Base-by-base conservation (phyloP, 2,329 filamentous ascomycete genomes). In the Ceratocystiopsis minuta region DNA sequence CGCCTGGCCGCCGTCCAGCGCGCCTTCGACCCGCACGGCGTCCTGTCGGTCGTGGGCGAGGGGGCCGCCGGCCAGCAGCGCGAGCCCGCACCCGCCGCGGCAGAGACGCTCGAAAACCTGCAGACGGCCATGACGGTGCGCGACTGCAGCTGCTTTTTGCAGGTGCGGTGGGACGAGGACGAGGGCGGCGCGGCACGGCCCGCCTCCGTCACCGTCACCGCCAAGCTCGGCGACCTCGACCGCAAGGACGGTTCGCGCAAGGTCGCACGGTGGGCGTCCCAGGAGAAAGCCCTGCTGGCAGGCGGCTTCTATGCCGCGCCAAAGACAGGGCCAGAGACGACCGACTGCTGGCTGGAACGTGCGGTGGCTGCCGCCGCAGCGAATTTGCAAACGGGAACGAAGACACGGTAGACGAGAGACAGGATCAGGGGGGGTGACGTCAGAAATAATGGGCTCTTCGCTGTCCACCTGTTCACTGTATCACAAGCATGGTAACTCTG, bases 101-200 rank as follows among this genome's bases (percentile, higher is more conserved):
- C 20, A 20, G n/a, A n/a, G n/a, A 20, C 56, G 3, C 57, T 67
- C 33, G 54, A 60, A 12, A 61, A 68, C 24, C 75, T 81, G 46
- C 67, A 71, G 13, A 63, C 82, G 7, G 80, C 80, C 43, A 88
- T 88, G 82, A 87, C 83, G 4, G 57, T 90, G 49, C 66, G 83
- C 39, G 83, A 90, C 61, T 86, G 82, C 55, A 83, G 80, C 4
- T 70, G 82, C 51, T 86, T 79, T 53, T 62, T 84, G 35, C 72
- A 73, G 51, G 67, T 85, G 43, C 42, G 6, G 11, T 40, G 24
- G 24, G 24, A 28, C 24, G 24, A 28, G 24, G 24, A 10, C 24
- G 24, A 10, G 24, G 20, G 7, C 20, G 20, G 7, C 20, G 20
- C 20, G 20, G 20, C 24, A 28, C 24, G 9, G 24, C 4, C 24